Evolutionary conservation across 2,329 filamentous ascomycete species (phyloP).

Genomic region (Arthrocladium fulminans): DNA sequence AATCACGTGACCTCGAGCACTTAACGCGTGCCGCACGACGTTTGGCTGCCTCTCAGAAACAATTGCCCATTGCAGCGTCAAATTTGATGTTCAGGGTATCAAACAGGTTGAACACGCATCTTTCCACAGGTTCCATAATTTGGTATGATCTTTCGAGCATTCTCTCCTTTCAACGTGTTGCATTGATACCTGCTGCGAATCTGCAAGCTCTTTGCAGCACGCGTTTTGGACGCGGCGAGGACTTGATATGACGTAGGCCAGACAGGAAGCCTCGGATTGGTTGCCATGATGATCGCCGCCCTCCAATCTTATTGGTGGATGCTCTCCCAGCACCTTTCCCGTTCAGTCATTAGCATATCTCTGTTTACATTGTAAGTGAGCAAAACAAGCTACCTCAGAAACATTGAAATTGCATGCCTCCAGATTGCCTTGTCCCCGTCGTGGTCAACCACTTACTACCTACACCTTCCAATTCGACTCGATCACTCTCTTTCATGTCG

Average conservation of each 20-base stretch:
- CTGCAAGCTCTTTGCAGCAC: neutral
- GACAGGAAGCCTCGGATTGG: neutral
- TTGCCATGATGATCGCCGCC: neutral
- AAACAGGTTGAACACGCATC: neutral
- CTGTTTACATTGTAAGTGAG: slow-evolving; percentile 3
- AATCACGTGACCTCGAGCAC: slow-evolving; percentile 1
- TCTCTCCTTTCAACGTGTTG: neutral
- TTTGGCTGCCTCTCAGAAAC: neutral
- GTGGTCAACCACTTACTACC: slow-evolving; percentile 1
- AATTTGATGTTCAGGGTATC: neutral
- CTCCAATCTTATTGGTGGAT: neutral
- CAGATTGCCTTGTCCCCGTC: slow-evolving; percentile 3
- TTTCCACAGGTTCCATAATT: no score
- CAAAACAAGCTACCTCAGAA: slow-evolving; percentile 1
- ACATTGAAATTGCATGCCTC: slow-evolving; percentile 5
- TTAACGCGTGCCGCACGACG: neutral
- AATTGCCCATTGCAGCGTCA: neutral
- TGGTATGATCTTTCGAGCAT: no score
- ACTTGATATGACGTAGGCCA: neutral
- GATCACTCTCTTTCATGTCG: neutral
- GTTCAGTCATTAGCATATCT: neutral
- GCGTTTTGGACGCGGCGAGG: neutral
- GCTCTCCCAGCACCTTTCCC: neutral
- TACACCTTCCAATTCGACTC: slow-evolving; percentile 6
- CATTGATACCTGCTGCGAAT: neutral